These are phyloP conservation scores for Aspergillus persii DNA, from an alignment of 2,329 filamentous ascomycete genomes.

Conservation along the genomic window DNA sequence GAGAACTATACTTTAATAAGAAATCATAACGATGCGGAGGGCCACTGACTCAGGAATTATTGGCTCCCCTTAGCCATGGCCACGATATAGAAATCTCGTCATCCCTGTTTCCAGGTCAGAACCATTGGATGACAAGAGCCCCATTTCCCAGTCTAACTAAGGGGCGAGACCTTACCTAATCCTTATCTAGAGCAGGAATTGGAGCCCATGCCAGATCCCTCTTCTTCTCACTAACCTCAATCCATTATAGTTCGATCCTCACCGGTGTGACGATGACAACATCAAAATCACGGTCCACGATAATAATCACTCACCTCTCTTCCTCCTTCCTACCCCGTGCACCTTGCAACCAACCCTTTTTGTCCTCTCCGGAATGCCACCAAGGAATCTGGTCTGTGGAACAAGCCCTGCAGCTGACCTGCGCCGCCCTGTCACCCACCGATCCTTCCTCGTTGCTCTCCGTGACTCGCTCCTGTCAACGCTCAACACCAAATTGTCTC, in stretches of 20 bases:
- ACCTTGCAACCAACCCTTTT: not conserved
- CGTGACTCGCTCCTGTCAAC: not conserved
- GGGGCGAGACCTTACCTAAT: conserved; percentile 1
- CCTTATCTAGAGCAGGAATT: not conserved
- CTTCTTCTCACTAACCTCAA: not conserved
- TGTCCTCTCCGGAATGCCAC: not conserved
- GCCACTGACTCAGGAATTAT: not conserved
- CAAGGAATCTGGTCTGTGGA: not conserved
- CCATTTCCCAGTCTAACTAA: not conserved
- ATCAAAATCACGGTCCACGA: no score
- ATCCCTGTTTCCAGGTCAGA: not conserved
- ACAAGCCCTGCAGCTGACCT: conserved; percentile 1
- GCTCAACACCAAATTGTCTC: not conserved
- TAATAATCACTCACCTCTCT: not conserved
- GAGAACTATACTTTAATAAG: not conserved
- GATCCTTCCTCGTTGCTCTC: not conserved
- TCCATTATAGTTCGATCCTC: not conserved
- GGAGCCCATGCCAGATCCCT: not conserved
- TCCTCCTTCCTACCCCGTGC: not conserved
- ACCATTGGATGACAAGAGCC: not conserved
- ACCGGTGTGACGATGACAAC: no score
- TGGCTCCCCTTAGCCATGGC: not conserved
- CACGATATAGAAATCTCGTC: not conserved
- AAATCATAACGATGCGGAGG: not conserved
- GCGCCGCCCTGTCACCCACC: not conserved